These are phyloP conservation scores for Aspergillus sp. DNA, from an alignment of 2,329 filamentous ascomycete genomes.

Conservation along the genomic window DNA sequence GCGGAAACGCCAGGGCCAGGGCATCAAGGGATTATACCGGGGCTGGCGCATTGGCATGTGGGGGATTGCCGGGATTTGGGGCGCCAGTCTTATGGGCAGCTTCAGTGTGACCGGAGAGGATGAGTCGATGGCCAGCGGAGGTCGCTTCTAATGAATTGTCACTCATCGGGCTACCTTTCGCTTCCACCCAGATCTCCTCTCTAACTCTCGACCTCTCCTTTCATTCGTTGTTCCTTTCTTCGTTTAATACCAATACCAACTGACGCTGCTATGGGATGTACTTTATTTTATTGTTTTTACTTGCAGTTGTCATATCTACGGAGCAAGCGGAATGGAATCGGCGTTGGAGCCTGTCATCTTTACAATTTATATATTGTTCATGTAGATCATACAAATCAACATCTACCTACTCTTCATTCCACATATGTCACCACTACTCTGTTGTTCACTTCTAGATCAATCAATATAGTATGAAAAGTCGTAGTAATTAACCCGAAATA, in stretches of 20 bases:
- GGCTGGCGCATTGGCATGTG: slow-evolving; percentile 61
- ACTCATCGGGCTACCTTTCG: background rate
- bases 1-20: slow-evolving; percentile 55
- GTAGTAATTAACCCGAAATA: no score
- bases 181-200: slow-evolving; percentile 1
- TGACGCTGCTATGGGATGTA: slow-evolving; percentile 17
- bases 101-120: slow-evolving; percentile 40
- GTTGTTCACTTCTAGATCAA: no score
- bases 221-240: background rate
- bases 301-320: background rate
- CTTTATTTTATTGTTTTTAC: background rate
- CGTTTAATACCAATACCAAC: slow-evolving; percentile 10
- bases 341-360: background rate
- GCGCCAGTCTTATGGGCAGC: slow-evolving; percentile 48
- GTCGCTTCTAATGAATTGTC: slow-evolving; percentile 30
- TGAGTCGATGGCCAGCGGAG: slow-evolving; percentile 34
- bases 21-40: slow-evolving; percentile 58
- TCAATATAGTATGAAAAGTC: no score
- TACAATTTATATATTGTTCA: background rate
- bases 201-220: background rate
- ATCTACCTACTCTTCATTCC: no score
- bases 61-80: slow-evolving; percentile 59
- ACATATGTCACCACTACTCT: no score
- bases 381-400: background rate
- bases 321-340: background rate